Base-by-base conservation (phyloP, 108 stramenopile species). In the Chaetoceros tenuissimus region DNA sequence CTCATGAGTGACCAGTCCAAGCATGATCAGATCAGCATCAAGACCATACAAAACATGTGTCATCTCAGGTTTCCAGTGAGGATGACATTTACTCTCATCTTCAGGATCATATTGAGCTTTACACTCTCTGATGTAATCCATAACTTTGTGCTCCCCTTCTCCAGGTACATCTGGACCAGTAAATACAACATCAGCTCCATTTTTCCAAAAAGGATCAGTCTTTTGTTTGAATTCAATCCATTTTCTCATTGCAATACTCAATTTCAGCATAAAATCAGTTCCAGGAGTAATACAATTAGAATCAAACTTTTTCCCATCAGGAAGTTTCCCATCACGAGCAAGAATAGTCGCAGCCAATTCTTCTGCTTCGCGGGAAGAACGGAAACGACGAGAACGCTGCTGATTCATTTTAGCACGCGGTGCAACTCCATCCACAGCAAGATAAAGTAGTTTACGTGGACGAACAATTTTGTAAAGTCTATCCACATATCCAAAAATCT, bases 391-490 rank as follows among this genome's bases (percentile, higher is more conserved):
- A 3, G 87, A 84, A 18, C 98, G 92, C 71, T 99, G 99, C 65
- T 99, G 99, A 66, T 99, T 99, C 97, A 98, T 97, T 71, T 99
- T 99, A 30, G 99, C 99, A 2, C 99, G 85, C 0, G 99, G 99
- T 20, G 99, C 99, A 25, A 96, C 95, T 21, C 99, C 99, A 64
- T 99, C 99, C 10, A 99, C 94, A 18, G 99, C 99, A 23, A 99
- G 68, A 62, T 96, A 97, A 30, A 99, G 53, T 3, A 95, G 59
- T 64, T 81, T 80, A 47, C 46, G 66, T 23, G 97, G 97, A 45
- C 70, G 72, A 3, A 96, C 92, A 64, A 98, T 71, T 70, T 97
- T 96, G 73, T 94, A 97, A 19, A 99, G 67, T 27, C 93, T 68
- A 74, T 98, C 97, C 48, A 87, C 92, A 68, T 94, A 98, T 17